phyloP scores from a whole-genome alignment of 108 stramenopile species.

The Cyclotella cryptica region DNA sequence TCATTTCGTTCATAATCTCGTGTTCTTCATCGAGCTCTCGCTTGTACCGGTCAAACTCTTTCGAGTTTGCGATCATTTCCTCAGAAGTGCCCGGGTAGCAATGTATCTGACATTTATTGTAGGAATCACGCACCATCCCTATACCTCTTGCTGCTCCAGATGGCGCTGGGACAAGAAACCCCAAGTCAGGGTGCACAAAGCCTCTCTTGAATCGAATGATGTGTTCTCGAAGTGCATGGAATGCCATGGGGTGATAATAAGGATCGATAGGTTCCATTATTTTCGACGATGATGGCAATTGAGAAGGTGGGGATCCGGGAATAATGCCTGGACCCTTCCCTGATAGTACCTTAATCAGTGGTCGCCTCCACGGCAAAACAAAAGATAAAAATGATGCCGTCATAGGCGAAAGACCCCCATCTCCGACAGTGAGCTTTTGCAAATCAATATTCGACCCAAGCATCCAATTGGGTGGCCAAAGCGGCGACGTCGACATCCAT shows the following conservation, averaged over 20 bases:
- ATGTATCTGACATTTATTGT: slow-evolving; percentile 68
- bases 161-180: slow-evolving; percentile 79
- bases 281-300: slow-evolving; percentile 11
- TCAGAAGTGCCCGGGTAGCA: slow-evolving; percentile 71
- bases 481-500: slow-evolving; percentile 16
- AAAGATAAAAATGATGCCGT: slow-evolving; percentile 37
- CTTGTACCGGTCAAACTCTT: slow-evolving; percentile 18
- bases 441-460: slow-evolving; percentile 34
- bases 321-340: slow-evolving; percentile 9
- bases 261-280: slow-evolving; percentile 21
- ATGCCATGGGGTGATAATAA: slow-evolving; percentile 69
- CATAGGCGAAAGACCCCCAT: slow-evolving; percentile 16
- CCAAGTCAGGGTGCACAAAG: slow-evolving; percentile 88
- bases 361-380: slow-evolving; percentile 38
- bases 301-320: neutral
- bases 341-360: slow-evolving; percentile 20
- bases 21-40: neutral
- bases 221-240: slow-evolving; percentile 72
- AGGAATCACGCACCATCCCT: slow-evolving; percentile 76
- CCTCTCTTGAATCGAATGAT: slow-evolving; percentile 74
- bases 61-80: slow-evolving; percentile 45
- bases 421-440: slow-evolving; percentile 14
- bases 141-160: slow-evolving; percentile 77
- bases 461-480: slow-evolving; percentile 50
- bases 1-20: slow-evolving; percentile 40